phyloP scores from a whole-genome alignment of 179 eudicot species.

The Camellia oleifera region DNA sequence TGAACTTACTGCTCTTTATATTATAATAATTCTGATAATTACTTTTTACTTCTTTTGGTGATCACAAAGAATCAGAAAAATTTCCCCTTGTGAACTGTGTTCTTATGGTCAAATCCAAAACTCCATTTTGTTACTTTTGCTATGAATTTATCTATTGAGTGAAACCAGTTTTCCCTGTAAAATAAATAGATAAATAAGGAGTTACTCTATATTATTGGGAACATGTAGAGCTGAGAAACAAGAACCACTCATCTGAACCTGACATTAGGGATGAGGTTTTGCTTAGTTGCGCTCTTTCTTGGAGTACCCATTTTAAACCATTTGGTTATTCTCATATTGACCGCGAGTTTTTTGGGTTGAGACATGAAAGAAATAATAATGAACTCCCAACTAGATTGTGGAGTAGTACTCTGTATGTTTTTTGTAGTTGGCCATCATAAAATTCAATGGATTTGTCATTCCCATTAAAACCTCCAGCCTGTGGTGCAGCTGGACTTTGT shows the following conservation, averaged over 20 bases:
- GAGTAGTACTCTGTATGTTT: background rate
- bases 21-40: background rate
- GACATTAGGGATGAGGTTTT: background rate
- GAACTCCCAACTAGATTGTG: background rate
- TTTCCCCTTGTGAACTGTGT: background rate
- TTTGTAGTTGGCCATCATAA: background rate
- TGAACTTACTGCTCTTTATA: background rate
- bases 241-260: background rate
- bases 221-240: background rate
- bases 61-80: background rate
- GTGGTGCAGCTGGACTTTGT: conserved; percentile 26
- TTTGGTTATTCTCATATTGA: conserved; percentile 2
- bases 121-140: background rate
- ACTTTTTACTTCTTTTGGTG: background rate
- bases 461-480: conserved; percentile 13
- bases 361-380: background rate
- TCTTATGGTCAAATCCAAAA: background rate
- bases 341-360: background rate
- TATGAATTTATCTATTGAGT: background rate
- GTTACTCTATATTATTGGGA: background rate
- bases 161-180: background rate
- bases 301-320: background rate
- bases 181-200: background rate
- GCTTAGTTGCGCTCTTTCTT: background rate
- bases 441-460: conserved; percentile 17